A percentile compares a stretch with the other conserved stretches of the same genome.
Conservation (phyloP, 2,329 filamentous ascomycete species). For the Talaromyces sp. region DNA sequence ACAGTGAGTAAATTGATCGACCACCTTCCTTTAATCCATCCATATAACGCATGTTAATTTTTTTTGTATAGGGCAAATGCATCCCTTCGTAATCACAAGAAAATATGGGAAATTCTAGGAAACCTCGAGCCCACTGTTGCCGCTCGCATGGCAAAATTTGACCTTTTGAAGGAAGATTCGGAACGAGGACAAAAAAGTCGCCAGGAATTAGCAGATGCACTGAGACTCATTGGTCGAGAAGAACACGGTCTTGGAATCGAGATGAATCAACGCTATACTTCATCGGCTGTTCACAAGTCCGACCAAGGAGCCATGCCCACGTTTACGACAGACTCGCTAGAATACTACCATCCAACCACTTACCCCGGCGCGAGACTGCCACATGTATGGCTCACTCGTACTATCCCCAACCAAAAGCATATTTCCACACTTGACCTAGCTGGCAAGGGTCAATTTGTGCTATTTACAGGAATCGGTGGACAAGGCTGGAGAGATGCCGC, state of each 20-base stretch:
- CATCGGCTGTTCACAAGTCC: constrained; percentile 39
- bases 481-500: constrained; percentile 51
- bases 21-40: no score
- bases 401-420: constrained; percentile 34
- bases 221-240: constrained; percentile 43
- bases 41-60: no score
- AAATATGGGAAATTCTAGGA: constrained; percentile 45
- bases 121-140: constrained; percentile 35
- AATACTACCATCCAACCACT: constrained; percentile 45
- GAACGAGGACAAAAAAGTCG: constrained; percentile 37
- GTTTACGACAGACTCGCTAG: constrained; percentile 33
- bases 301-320: constrained; percentile 33
- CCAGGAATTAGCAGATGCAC: constrained; percentile 34
- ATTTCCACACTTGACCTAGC: constrained; percentile 58
- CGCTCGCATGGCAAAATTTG: constrained; percentile 34
- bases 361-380: constrained; percentile 57
- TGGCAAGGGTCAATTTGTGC: constrained; percentile 49
- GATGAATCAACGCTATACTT: constrained; percentile 55
- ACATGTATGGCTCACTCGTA: constrained; percentile 58
- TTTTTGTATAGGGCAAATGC: constrained; percentile 47
- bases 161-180: constrained; percentile 37
- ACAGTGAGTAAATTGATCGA: constrained; percentile 10
- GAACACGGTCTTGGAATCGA: constrained; percentile 55
- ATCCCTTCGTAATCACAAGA: constrained; percentile 48
- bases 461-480: constrained; percentile 53